phyloP scores from a whole-genome alignment of 2,329 filamentous ascomycete species.

The Aspergillus novoparasiticus region DNA sequence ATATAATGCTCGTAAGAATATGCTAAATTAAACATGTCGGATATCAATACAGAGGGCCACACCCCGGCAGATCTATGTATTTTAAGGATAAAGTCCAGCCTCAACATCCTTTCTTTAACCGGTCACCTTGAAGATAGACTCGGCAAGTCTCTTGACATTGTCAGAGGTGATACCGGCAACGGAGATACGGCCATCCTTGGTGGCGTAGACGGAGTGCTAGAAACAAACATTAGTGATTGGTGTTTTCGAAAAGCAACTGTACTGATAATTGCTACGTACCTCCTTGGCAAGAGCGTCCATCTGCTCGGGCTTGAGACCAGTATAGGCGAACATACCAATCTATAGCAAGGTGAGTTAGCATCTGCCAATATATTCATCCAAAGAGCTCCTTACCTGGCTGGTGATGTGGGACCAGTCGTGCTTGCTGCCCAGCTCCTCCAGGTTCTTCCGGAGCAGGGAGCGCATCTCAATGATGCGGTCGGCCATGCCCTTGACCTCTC shows the following conservation, averaged over 20 bases:
- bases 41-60: slow-evolving; percentile 25
- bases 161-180: slow-evolving; percentile 52
- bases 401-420: slow-evolving; percentile 99
- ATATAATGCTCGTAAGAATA: slow-evolving; percentile 14
- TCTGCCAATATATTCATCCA: not conserved
- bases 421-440: slow-evolving; percentile 92
- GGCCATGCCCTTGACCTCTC: slow-evolving; percentile 97
- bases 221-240: slow-evolving; percentile 15
- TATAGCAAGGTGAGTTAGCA: slow-evolving; percentile 28
- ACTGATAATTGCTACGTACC: slow-evolving; percentile 44
- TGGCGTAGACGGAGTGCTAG: slow-evolving; percentile 91
- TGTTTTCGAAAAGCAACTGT: not conserved
- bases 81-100: slow-evolving; percentile 10
- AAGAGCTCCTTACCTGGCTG: slow-evolving; percentile 60
- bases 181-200: slow-evolving; percentile 66
- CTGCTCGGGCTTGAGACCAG: slow-evolving; percentile 84
- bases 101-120: slow-evolving; percentile 37
- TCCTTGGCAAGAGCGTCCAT: slow-evolving; percentile 92
- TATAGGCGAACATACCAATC: slow-evolving; percentile 99
- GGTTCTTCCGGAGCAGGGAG: slow-evolving; percentile 87
- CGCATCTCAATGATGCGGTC: slow-evolving; percentile 99
- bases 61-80: slow-evolving; percentile 19
- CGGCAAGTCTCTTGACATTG: slow-evolving; percentile 54
- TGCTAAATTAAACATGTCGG: slow-evolving; percentile 26
- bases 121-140: slow-evolving; percentile 55